These are phyloP conservation scores for Pseudogymnoascus sp. DNA, from an alignment of 2,329 filamentous ascomycete genomes.

Conservation along the genomic window DNA sequence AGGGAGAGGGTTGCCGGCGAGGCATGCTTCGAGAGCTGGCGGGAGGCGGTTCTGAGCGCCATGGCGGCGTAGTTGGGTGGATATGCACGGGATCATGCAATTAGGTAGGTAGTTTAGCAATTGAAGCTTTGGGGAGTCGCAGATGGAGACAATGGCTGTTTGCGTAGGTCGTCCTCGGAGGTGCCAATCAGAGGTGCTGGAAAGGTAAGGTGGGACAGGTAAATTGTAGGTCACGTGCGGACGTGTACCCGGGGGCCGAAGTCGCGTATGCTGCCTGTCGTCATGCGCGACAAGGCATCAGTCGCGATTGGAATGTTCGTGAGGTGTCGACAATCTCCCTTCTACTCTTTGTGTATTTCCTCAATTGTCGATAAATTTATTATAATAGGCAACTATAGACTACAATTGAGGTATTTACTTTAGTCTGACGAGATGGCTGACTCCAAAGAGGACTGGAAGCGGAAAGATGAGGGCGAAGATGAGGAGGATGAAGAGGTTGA, in stretches of 20 bases:
- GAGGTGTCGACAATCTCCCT: background rate
- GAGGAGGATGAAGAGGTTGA: slow-evolving; percentile 63
- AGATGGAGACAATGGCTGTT: background rate
- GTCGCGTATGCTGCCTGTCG: slow-evolving; percentile 4
- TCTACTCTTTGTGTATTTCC: background rate
- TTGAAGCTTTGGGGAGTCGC: background rate
- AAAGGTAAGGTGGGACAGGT: slow-evolving; percentile 3
- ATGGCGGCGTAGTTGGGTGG: slow-evolving; percentile 22
- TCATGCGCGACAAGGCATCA: slow-evolving; percentile 5
- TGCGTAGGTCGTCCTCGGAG: background rate
- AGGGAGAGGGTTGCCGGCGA: slow-evolving; percentile 22
- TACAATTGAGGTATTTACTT: background rate
- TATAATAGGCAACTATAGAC: background rate
- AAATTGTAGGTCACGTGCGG: background rate
- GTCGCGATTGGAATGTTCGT: slow-evolving; percentile 5
- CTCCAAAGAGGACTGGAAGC: slow-evolving; percentile 16
- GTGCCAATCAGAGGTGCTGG: background rate
- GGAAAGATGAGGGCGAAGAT: slow-evolving; percentile 45
- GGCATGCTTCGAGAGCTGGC: slow-evolving; percentile 24
- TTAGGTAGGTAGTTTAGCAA: background rate
- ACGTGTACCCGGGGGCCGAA: background rate
- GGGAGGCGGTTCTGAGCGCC: slow-evolving; percentile 33
- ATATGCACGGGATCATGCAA: background rate
- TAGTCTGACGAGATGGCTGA: slow-evolving; percentile 18
- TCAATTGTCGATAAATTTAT: background rate